Evolutionary conservation across 305 asterid species (phyloP).

Genomic region (Plantago lanceolata): DNA sequence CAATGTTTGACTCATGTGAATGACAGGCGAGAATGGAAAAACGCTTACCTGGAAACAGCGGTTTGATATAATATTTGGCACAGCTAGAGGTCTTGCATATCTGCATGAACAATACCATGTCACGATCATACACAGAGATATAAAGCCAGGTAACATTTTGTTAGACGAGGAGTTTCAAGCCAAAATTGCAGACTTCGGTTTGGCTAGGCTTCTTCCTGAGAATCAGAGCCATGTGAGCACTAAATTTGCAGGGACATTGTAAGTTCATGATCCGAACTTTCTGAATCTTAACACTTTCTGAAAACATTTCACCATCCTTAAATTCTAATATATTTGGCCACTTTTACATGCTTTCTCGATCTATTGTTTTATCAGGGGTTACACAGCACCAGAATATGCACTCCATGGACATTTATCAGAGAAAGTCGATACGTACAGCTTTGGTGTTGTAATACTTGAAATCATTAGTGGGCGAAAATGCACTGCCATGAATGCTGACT

Average conservation of each 20-base stretch:
- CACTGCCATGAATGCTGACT: constrained; percentile 39
- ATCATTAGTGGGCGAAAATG: constrained; percentile 64
- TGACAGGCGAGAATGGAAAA: constrained; percentile 58
- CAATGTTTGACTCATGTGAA: not conserved
- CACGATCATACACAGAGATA: constrained; percentile 73
- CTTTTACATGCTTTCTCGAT: not conserved
- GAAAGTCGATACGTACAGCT: constrained; percentile 79
- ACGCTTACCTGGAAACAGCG: constrained; percentile 71
- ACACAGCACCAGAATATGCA: constrained; percentile 87
- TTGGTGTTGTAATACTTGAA: constrained; percentile 71
- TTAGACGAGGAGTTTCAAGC: constrained; percentile 59
- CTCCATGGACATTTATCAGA: constrained; percentile 77
- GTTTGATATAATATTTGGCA: constrained; percentile 60
- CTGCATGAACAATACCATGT: constrained; percentile 81
- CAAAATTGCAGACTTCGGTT: constrained; percentile 77
- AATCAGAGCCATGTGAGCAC: constrained; percentile 77
- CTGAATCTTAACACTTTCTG: not conserved
- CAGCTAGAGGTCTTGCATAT: constrained; percentile 79
- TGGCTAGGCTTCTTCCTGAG: constrained; percentile 72
- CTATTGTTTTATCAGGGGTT: constrained; percentile 51
- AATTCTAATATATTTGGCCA: not conserved
- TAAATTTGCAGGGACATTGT: constrained; percentile 87
- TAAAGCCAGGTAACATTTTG: constrained; percentile 72
- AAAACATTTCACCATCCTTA: not conserved
- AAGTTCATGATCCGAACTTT: constrained; percentile 25